A percentile compares a stretch with the other conserved stretches of the same genome.
Evolutionary conservation across 2,329 filamentous ascomycete species (phyloP).

Genomic region (Thielaviopsis punctulata): DNA sequence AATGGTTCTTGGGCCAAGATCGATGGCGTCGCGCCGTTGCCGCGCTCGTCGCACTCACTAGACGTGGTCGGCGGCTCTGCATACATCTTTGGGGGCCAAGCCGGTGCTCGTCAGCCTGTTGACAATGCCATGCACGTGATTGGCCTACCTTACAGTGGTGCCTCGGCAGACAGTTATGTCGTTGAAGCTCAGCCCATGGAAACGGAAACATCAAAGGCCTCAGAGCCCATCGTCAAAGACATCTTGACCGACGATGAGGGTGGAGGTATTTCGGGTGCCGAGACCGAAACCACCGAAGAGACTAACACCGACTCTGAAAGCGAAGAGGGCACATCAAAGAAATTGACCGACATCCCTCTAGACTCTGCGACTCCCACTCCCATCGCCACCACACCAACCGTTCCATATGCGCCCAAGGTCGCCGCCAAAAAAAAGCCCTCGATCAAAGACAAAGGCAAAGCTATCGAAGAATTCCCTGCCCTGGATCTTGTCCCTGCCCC

Average conservation of each 20-base stretch:
- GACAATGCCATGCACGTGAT: conserved; percentile 58
- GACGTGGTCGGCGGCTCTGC: conserved; percentile 38
- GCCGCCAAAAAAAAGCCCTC: conserved; percentile 14
- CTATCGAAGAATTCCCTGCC: conserved; percentile 14
- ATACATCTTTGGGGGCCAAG: conserved; percentile 65
- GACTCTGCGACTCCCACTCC: conserved; percentile 15
- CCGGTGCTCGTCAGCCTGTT: conserved; percentile 44
- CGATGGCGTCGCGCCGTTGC: conserved; percentile 32
- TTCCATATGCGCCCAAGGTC: conserved; percentile 14
- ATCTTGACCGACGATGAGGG: conserved; percentile 10
- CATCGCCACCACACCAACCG: not conserved
- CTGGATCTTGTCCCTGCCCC: conserved; percentile 40
- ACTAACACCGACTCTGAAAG: conserved; percentile 16
- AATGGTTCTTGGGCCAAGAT: conserved; percentile 46
- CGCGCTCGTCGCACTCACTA: conserved; percentile 58
- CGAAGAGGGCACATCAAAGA: conserved; percentile 16
- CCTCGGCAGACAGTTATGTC: conserved; percentile 40
- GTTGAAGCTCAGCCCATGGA: conserved; percentile 29
- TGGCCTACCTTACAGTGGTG: conserved; percentile 38
- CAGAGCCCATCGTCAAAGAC: conserved; percentile 7
- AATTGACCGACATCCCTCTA: conserved; percentile 26
- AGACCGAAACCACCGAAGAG: not conserved
- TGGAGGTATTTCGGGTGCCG: not conserved
- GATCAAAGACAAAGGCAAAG: conserved; percentile 24
- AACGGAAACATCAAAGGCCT: conserved; percentile 19